These are phyloP conservation scores for Metschnikowia koreensis DNA, from an alignment of 805 yeast genomes.

Conservation along the genomic window DNA sequence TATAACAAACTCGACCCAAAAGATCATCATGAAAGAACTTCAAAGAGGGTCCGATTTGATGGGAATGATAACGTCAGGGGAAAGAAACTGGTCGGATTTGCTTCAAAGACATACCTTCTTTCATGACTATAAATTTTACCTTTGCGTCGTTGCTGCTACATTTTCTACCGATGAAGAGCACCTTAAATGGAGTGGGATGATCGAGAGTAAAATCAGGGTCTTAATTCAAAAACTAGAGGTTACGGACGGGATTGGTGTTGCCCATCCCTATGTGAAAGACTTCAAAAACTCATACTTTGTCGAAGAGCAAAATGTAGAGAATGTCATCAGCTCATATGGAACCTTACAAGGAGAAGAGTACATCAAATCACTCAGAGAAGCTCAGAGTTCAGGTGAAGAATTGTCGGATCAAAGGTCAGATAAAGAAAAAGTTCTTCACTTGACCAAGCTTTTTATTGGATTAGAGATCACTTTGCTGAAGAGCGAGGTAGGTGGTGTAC, in stretches of 20 bases:
- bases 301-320: conserved; percentile 49
- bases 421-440: conserved; percentile 36
- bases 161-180: conserved; percentile 76
- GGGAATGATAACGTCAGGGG: conserved; percentile 63
- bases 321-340: conserved; percentile 62
- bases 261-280: conserved; percentile 87
- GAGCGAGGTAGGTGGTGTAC: conserved; percentile 44
- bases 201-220: conserved; percentile 81
- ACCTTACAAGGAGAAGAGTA: conserved; percentile 52
- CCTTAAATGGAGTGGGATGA: conserved; percentile 87
- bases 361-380: conserved; percentile 18
- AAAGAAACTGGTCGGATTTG: conserved; percentile 69
- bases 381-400: neutral
- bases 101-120: conserved; percentile 82
- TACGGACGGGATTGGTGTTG: conserved; percentile 69
- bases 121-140: conserved; percentile 77
- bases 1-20: conserved; percentile 84
- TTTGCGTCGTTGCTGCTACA: conserved; percentile 79
- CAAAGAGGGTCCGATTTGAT: conserved; percentile 71
- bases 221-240: conserved; percentile 82
- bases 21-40: conserved; percentile 75
- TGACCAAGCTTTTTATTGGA: conserved; percentile 82
- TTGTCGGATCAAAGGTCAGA: neutral
- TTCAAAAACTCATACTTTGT: conserved; percentile 50
- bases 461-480: conserved; percentile 46